Percentiles rank a stretch among this genome's conserved stretches.
phyloP scores from a whole-genome alignment of 176 grass and related monocot genomes.

The Guadua angustifolia region DNA sequence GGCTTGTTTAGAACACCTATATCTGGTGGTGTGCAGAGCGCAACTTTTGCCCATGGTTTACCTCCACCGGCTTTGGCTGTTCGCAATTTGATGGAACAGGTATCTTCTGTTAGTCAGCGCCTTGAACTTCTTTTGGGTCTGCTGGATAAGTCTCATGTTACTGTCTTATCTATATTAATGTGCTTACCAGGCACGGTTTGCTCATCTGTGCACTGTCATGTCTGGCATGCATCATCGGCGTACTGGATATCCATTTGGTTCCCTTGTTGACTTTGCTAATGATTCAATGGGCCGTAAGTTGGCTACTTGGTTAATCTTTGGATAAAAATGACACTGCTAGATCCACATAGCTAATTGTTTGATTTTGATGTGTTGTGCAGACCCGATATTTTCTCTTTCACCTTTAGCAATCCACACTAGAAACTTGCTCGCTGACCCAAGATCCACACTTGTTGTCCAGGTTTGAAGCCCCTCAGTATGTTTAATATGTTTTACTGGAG shows the following conservation, averaged over 20 bases:
- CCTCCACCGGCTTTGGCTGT: conserved; percentile 94
- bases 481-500: conserved; percentile 6
- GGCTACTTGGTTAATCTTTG: conserved; percentile 27
- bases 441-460: conserved; percentile 97
- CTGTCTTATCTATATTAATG: not conserved
- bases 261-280: conserved; percentile 91
- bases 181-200: conserved; percentile 75
- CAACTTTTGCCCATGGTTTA: conserved; percentile 86
- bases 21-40: conserved; percentile 96
- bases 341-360: not conserved
- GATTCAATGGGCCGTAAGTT: conserved; percentile 94
- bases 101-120: conserved; percentile 28
- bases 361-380: conserved; percentile 44
- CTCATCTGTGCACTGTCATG: conserved; percentile 94
- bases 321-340: not conserved
- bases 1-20: conserved; percentile 96
- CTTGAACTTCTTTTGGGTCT: not conserved
- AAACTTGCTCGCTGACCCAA: conserved; percentile 90
- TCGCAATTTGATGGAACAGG: conserved; percentile 97
- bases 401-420: conserved; percentile 94
- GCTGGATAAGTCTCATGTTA: not conserved
- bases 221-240: conserved; percentile 95
- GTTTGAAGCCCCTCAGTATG: conserved; percentile 47
- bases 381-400: conserved; percentile 94
- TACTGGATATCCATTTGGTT: conserved; percentile 94